Percentiles rank a stretch among this genome's conserved stretches.
Conservation (phyloP, 768 basidiomycete genomes). For the Phaffia australis region DNA sequence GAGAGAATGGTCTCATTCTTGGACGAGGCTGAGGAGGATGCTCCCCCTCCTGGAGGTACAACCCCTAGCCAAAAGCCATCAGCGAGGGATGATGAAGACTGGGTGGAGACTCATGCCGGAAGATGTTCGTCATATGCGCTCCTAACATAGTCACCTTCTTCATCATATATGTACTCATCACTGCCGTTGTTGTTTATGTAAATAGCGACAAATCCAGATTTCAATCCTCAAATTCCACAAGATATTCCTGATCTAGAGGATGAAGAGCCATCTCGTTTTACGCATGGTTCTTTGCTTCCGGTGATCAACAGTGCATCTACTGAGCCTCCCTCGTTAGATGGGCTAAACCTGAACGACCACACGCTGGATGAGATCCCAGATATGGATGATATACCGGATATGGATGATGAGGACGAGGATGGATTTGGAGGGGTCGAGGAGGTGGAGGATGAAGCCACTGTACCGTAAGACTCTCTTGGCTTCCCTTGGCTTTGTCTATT, state of each 20-base stretch:
- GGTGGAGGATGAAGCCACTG: constrained; percentile 76
- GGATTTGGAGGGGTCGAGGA: constrained; percentile 49
- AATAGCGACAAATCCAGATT: neutral
- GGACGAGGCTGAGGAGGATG: constrained; percentile 42
- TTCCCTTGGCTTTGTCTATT: no score
- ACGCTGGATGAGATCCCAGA: constrained; percentile 57
- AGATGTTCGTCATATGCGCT: constrained; percentile 39
- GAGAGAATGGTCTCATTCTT: constrained; percentile 76
- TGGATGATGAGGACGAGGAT: constrained; percentile 64
- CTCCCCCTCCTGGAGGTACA: constrained; percentile 31
- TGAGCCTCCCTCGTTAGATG: constrained; percentile 11
- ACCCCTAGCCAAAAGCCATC: constrained; percentile 38
- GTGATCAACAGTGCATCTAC: constrained; percentile 19
- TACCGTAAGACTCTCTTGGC: constrained; percentile 15
- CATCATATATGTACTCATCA: neutral
- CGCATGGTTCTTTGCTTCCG: constrained; percentile 26
- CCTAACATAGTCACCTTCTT: neutral
- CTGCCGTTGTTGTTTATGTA: neutral
- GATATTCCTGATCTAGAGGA: constrained; percentile 79
- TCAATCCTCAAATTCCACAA: constrained; percentile 11
- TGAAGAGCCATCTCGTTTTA: constrained; percentile 32
- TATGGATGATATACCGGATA: constrained; percentile 95
- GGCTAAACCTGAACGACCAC: constrained; percentile 3
- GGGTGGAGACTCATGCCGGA: constrained; percentile 96
- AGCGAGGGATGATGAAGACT: constrained; percentile 64